phyloP scores from a whole-genome alignment of 2,329 filamentous ascomycete genomes.

The Phyllosticta ampelicida region DNA sequence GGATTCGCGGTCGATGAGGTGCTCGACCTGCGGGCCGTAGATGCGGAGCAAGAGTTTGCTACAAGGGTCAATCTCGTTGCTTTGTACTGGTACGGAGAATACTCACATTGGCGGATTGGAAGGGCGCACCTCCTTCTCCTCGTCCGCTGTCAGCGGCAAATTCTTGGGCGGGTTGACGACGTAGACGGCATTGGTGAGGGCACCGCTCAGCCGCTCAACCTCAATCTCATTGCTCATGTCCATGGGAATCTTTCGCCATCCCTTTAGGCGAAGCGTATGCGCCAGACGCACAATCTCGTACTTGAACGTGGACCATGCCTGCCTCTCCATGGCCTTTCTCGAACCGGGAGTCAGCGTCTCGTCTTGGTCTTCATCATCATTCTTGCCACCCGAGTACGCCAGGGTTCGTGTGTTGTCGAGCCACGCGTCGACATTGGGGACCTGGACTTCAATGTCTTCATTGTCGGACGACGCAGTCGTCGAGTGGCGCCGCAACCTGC shows the following conservation, averaged over 20 bases:
- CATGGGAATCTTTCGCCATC: conserved; percentile 75
- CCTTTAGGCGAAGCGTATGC: conserved; percentile 81
- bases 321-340: conserved; percentile 53
- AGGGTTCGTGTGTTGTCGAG: conserved; percentile 88
- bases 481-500: conserved; percentile 27
- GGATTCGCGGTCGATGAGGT: conserved; percentile 86
- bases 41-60: conserved; percentile 78
- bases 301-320: conserved; percentile 80
- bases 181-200: conserved; percentile 92
- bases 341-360: conserved; percentile 28
- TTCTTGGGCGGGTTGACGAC: conserved; percentile 74
- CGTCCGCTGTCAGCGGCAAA: conserved; percentile 34
- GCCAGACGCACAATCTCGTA: conserved; percentile 80
- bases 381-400: conserved; percentile 53
- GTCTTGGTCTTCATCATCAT: conserved; percentile 30
- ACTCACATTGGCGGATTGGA: conserved; percentile 45
- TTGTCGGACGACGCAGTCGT: conserved; percentile 65
- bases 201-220: conserved; percentile 74
- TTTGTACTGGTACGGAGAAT: neutral
- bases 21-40: conserved; percentile 90
- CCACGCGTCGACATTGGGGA: conserved; percentile 72
- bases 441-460: conserved; percentile 75
- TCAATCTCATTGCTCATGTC: conserved; percentile 57
- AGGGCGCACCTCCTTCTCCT: conserved; percentile 28
- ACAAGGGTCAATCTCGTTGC: conserved; percentile 2